phyloP scores from a whole-genome alignment of 2,329 filamentous ascomycete species.

The Phoma sp. region DNA sequence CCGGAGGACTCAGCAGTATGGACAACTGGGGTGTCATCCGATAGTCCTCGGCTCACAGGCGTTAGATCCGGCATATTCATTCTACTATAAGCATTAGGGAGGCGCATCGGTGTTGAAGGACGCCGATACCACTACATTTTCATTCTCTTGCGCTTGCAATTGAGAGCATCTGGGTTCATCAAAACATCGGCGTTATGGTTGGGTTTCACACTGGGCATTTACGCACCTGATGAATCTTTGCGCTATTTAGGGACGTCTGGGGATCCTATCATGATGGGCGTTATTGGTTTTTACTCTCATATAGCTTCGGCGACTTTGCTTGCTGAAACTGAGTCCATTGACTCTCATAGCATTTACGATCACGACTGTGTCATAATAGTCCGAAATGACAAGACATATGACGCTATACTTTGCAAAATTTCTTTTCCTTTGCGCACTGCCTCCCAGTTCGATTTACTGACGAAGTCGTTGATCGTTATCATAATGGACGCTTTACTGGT shows the following conservation, averaged over 20 bases:
- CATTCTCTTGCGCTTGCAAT: slow-evolving; percentile 14
- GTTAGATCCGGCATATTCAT: background rate
- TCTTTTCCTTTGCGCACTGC: background rate
- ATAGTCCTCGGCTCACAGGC: slow-evolving; percentile 30
- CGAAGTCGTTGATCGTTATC: background rate
- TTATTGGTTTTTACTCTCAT: slow-evolving; percentile 3
- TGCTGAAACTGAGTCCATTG: background rate
- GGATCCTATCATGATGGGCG: slow-evolving; percentile 5
- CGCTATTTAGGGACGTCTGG: slow-evolving; percentile 2
- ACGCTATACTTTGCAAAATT: background rate
- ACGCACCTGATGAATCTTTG: slow-evolving; percentile 7
- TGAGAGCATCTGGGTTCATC: slow-evolving; percentile 10
- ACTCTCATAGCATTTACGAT: slow-evolving; percentile 9
- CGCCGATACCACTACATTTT: slow-evolving; percentile 19
- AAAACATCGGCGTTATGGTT: slow-evolving; percentile 12
- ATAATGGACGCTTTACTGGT: background rate
- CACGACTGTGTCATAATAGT: slow-evolving; percentile 17
- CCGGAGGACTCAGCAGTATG: slow-evolving; percentile 64
- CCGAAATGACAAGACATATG: background rate
- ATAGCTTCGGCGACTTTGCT: slow-evolving; percentile 5
- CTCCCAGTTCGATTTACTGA: no score
- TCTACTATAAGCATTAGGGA: slow-evolving; percentile 12
- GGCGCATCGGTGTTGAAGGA: slow-evolving; percentile 15
- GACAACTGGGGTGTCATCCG: slow-evolving; percentile 87
- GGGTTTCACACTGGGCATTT: slow-evolving; percentile 6